Evolutionary conservation across 306 rosid genomes (phyloP), one percentile per base, ranked within the genome.

Genomic region (Hippophae tibetana): DNA sequence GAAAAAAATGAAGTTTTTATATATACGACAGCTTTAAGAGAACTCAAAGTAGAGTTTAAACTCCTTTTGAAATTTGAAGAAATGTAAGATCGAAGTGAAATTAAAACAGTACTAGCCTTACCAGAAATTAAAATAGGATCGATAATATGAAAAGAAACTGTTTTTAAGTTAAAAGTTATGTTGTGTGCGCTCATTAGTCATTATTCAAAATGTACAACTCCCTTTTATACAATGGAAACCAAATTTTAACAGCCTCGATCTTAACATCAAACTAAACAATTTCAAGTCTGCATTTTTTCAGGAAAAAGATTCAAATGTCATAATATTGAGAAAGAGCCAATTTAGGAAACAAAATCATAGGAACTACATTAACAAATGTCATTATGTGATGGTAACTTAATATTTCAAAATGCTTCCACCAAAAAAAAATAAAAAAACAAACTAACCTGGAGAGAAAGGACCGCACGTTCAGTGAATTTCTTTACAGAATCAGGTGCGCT

Each of bases 391-490:
- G 48, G 44, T 27, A 60, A 57, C 23, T 47, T 14, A 27, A 72
- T 7, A 62, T 60, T 63, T 57, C 52, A 44, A 59, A 43, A 71
- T 66, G 52, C 18, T 18, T 43, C 26, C 58, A 52, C 8, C 44
- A 18, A 59, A 9, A 52, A 68, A 62, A n/a, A n/a, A n/a, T n/a
- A n/a, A n/a, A 18, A 18, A 18, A 18, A 18, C 18, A 0, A 18
- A 18, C 84, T 54, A 73, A 92, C 98, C 96, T 92, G 95, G 61
- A 87, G 86, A 72, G 98, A 90, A 60, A 81, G 76, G 63, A 90
- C 82, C 5, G 86, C 84, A 14, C 83, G 96, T 58, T 90, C 73
- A 58, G 98, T 66, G 69, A 90, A 90, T 61, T 50, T 76, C 78
- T 81, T 85, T 58, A 90, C 78, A 42, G 98, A 87, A 76, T 81